Evolutionary conservation across 1,284 basidiomycete genomes (phyloP).

Genomic region (Cryptococcus sp.): DNA sequence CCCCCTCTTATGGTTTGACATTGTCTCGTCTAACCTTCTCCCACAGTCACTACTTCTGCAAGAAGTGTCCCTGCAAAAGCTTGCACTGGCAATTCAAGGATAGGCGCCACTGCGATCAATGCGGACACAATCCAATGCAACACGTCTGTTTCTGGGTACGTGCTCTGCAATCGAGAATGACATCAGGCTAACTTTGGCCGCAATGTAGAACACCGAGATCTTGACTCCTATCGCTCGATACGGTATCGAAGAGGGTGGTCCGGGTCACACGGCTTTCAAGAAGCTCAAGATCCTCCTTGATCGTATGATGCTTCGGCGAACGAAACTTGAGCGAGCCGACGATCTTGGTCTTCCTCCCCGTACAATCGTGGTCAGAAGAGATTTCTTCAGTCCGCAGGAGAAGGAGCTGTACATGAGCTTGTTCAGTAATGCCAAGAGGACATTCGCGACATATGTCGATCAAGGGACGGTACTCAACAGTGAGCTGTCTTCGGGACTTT

Average conservation of each 20-base stretch:
- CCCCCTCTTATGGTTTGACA: background rate
- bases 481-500: constrained; percentile 53
- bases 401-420: constrained; percentile 92
- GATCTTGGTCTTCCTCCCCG: constrained; percentile 97
- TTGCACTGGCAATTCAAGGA: constrained; percentile 71
- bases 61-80: constrained; percentile 61
- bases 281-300: constrained; percentile 87
- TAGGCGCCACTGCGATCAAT: constrained; percentile 81
- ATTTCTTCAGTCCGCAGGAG: constrained; percentile 95
- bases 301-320: constrained; percentile 84
- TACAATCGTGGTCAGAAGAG: constrained; percentile 82
- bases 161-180: constrained; percentile 1
- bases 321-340: constrained; percentile 86
- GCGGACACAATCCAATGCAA: constrained; percentile 92
- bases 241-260: constrained; percentile 62
- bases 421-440: constrained; percentile 88
- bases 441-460: constrained; percentile 87
- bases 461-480: constrained; percentile 90
- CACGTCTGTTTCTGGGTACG: constrained; percentile 64
- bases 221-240: constrained; percentile 88
- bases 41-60: constrained; percentile 80
- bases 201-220: constrained; percentile 85
- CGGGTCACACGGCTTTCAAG: constrained; percentile 80
- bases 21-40: too few relatives aligned
- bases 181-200: background rate